Evolutionary conservation across 2,329 filamentous ascomycete species (phyloP), one percentile per base, ranked within the genome.

Genomic region (Diaporthe sp.): DNA sequence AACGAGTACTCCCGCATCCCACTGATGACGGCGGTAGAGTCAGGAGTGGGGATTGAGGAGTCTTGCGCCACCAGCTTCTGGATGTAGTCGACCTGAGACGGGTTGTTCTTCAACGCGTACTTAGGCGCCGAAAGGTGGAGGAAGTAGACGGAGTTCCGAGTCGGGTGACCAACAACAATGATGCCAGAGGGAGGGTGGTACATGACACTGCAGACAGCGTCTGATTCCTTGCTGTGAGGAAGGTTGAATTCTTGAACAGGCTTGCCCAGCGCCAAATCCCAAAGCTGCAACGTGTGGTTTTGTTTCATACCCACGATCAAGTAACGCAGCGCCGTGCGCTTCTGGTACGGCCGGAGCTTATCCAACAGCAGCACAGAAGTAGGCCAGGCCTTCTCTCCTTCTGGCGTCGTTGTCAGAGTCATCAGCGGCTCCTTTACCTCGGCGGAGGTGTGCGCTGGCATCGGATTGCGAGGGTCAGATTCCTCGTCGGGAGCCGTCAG

Each of bases 231-330:
- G 85, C 94, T 94, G 82, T 99, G 96, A 1, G 97, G 97, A 73
- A 99, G 92, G 82, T 98, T 97, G 83, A 99, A 93, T 86, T 99
- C 97, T 83, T 99, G 96, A 50, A 99, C 97, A 40, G 96, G 95
- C 85, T 98, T 98, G 78, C 94, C 94, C 45, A 99, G 92, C 55
- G 94, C 95, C 81, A 99, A 92, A 87, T 99, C 97, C 97, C 97
- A 99, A 58, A 99, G 91, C 87, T 99, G 97, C 76, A 99, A 91
- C 73, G 96, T 97, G 86, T 99, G 97, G 84, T 99, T 99, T 84
- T 99, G 97, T 87, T 98, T 98, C 91, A 98, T 95, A 80, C 97
- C 97, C 77, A 99, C 95, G 82, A 99, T 93, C 87, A 99, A 93
- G 86, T 99, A 99, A 76, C 97, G 92, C 77, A 98, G 89, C 64